Base-by-base conservation (phyloP, 352 stramenopile species). In the Phytophthora megakarya region DNA sequence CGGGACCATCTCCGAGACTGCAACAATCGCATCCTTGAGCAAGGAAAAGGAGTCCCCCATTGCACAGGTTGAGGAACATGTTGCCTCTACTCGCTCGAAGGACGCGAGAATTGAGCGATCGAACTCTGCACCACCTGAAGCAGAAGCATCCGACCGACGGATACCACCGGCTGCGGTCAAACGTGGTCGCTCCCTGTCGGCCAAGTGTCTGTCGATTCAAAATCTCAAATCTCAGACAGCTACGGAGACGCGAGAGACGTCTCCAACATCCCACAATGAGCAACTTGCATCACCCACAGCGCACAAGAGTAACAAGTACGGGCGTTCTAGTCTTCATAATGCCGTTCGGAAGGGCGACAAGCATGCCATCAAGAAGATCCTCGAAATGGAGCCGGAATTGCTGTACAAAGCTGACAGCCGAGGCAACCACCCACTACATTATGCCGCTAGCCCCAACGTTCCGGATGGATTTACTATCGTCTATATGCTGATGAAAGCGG, bases 1-100 rank as follows among this genome's bases (percentile, higher is more conserved):
- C 45, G 74, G 61, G 39, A 75, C 76, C 30, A 88, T 88, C 54
- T 82, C 78, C 32, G 76, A 88, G 62, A 84, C 73, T 6, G 66
- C 62, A 26, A 78, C 74, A 26, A 83, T 85, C 26, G 30, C 30
- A 35, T 74, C 63, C 46, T 40, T 37, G 59, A 65, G 21, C 21
- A 51, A 40, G n/a, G 48, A 46, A 12, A 61, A 55, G 26, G 40
- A 52, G 23, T 38, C 52, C 16, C 44, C n/a, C n/a, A 49, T 39
- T 33, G 26, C 35, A 11, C 11, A 56, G 26, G 10, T 52, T 21
- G n/a, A 39, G 1, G 18, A 44, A 33, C 1, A 54, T 9, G 5
- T 23, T 12, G 12, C 16, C 40, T 39, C 15, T 22, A 48, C 30
- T 23, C 33, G 35, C 13, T 45, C 47, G 4, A 43, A 55, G n/a